A percentile compares a stretch with the other conserved stretches of the same genome.
Conservation (phyloP, 768 basidiomycete genomes). For the Lentinula sp. region DNA sequence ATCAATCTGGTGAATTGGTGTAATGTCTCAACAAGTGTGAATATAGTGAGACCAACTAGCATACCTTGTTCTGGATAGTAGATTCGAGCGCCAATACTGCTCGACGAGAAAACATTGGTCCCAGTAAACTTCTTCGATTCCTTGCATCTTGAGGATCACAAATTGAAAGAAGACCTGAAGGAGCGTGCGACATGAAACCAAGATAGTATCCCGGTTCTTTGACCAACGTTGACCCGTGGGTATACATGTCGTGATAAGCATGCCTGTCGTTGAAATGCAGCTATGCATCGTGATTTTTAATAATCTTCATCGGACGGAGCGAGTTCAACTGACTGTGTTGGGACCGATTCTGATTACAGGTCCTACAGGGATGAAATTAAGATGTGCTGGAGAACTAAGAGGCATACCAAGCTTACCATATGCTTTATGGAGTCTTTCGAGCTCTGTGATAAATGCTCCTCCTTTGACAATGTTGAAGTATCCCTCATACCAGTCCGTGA, state of each 20-base stretch:
- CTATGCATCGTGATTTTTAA: conserved; percentile 12
- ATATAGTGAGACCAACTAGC: neutral
- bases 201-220: conserved; percentile 12
- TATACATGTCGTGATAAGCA: conserved; percentile 30
- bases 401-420: conserved; percentile 15
- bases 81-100: conserved; percentile 10
- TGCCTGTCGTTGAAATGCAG: conserved; percentile 29
- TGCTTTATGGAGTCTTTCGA: conserved; percentile 17
- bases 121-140: conserved; percentile 9
- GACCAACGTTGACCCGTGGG: conserved; percentile 15
- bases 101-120: conserved; percentile 13
- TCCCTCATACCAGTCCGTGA: conserved; percentile 17
- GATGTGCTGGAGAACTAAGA: neutral
- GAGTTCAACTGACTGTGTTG: conserved; percentile 22
- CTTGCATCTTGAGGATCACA: conserved; percentile 10
- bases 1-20: neutral
- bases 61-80: conserved; percentile 9
- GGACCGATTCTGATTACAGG: conserved; percentile 30
- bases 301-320: neutral
- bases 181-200: neutral
- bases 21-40: too few relatives aligned
- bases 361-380: conserved; percentile 15
- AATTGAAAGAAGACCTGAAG: neutral
- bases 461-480: conserved; percentile 22
- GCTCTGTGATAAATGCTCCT: conserved; percentile 20